These are phyloP conservation scores for Perilla frutescens DNA, from an alignment of 257 asterid species.

Conservation along the genomic window DNA sequence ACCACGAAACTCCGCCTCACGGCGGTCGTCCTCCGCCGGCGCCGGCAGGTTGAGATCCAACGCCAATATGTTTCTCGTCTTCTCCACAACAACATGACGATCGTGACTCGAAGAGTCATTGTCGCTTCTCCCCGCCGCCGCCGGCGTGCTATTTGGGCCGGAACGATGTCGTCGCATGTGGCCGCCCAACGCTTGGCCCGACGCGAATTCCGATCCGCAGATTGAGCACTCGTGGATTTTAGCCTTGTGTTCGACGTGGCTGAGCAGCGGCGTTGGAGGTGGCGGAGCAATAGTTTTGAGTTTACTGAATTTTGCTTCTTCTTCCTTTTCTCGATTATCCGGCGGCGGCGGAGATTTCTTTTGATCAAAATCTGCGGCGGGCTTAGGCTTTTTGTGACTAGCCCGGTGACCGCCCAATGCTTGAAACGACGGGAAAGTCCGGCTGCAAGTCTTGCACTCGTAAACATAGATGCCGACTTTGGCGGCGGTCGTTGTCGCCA, in stretches of 20 bases:
- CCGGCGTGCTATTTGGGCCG: not conserved
- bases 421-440: constrained; percentile 79
- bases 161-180: constrained; percentile 90
- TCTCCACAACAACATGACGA: constrained; percentile 37
- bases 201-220: constrained; percentile 79
- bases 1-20: constrained; percentile 33
- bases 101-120: not conserved
- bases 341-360: constrained; percentile 38
- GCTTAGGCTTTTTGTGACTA: constrained; percentile 77
- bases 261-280: constrained; percentile 22
- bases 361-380: constrained; percentile 38
- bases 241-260: constrained; percentile 29
- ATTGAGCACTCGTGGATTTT: constrained; percentile 81
- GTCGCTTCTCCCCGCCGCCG: constrained; percentile 10
- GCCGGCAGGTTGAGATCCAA: constrained; percentile 88
- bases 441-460: constrained; percentile 84
- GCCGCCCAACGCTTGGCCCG: constrained; percentile 97
- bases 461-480: constrained; percentile 60
- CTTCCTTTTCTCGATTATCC: not conserved
- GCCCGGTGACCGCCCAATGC: constrained; percentile 94
- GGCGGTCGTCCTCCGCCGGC: constrained; percentile 58
- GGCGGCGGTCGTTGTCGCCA: constrained; percentile 42
- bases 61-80: constrained; percentile 42
- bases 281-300: constrained; percentile 10
- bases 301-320: constrained; percentile 13